Conservation (phyloP, 164 flowering plant genomes). For the Santalum album region DNA sequence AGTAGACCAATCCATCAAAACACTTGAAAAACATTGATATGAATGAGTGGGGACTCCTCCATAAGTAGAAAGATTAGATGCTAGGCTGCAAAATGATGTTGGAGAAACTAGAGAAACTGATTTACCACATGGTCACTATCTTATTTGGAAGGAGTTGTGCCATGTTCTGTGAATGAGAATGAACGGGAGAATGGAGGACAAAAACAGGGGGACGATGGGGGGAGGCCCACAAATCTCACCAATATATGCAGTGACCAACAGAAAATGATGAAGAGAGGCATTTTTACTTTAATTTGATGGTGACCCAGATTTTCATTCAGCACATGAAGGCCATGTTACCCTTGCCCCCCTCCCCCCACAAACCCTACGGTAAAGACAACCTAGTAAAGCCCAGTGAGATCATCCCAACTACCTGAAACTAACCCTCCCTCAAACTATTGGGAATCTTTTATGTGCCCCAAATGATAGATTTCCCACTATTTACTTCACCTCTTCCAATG, state of each 20-base stretch:
- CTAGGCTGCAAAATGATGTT: too few relatives aligned
- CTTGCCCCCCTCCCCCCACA: slow-evolving; percentile 31
- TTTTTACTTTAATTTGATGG: slow-evolving; percentile 20
- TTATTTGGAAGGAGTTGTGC: not conserved
- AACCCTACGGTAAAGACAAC: slow-evolving; percentile 16
- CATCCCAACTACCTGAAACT: slow-evolving; percentile 20
- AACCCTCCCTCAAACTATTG: slow-evolving; percentile 7
- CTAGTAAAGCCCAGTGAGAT: slow-evolving; percentile 20
- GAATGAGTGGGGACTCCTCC: too few relatives aligned
- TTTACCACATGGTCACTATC: not conserved
- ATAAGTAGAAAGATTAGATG: too few relatives aligned
- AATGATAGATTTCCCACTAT: not conserved
- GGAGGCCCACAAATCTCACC: not conserved
- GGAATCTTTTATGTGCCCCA: slow-evolving; percentile 7
- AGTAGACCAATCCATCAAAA: too few relatives aligned
- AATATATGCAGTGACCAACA: not conserved
- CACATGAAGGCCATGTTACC: slow-evolving; percentile 70
- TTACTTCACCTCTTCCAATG: not conserved
- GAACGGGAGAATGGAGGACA: not conserved
- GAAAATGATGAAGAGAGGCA: slow-evolving; percentile 3
- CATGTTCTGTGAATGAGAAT: slow-evolving; percentile 3
- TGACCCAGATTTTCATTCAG: slow-evolving; percentile 21
- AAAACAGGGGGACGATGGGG: not conserved
- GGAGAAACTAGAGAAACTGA: too few relatives aligned
- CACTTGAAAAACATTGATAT: too few relatives aligned